A percentile compares a stretch with the other conserved stretches of the same genome.
These are phyloP conservation scores for Sutorius australiensis DNA, from an alignment of 768 basidiomycete genomes.

Conservation along the genomic window DNA sequence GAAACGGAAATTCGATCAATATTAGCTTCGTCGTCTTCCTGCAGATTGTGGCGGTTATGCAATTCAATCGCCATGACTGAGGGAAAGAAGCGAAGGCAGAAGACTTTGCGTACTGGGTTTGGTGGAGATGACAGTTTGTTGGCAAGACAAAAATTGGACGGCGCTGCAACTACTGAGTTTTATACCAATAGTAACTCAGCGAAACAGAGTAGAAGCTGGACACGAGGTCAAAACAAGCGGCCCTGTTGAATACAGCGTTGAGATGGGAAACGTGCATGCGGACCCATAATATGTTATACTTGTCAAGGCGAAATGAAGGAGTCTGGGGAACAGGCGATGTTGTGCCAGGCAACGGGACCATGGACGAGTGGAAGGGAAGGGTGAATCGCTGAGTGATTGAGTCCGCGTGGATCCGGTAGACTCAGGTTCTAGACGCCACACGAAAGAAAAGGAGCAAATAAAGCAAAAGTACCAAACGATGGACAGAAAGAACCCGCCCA, in stretches of 20 bases:
- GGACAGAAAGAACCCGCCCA: slow-evolving; percentile 13
- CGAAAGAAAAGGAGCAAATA: slow-evolving; percentile 9
- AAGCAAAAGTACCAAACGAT: slow-evolving; percentile 8
- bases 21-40: slow-evolving; percentile 14
- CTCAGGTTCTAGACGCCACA: slow-evolving; percentile 21
- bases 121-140: slow-evolving; percentile 34
- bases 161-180: slow-evolving; percentile 37
- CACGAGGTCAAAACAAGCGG: slow-evolving; percentile 35
- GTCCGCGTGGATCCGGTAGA: slow-evolving; percentile 23
- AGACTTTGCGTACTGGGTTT: slow-evolving; percentile 18
- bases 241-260: slow-evolving; percentile 25
- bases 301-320: slow-evolving; percentile 13
- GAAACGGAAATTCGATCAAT: slow-evolving; percentile 11
- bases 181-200: slow-evolving; percentile 39
- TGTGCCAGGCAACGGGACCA: slow-evolving; percentile 4
- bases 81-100: slow-evolving; percentile 5
- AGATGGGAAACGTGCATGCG: slow-evolving; percentile 22
- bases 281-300: slow-evolving; percentile 12
- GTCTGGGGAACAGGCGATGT: slow-evolving; percentile 5
- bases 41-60: slow-evolving; percentile 21
- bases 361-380: slow-evolving; percentile 4
- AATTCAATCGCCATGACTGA: slow-evolving; percentile 29
- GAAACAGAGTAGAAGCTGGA: slow-evolving; percentile 37
- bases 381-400: slow-evolving; percentile 27
- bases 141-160: slow-evolving; percentile 37